Evolutionary conservation across 495 filamentous ascomycete genomes (phyloP).

Genomic region (Talaromyces proteolyticus): DNA sequence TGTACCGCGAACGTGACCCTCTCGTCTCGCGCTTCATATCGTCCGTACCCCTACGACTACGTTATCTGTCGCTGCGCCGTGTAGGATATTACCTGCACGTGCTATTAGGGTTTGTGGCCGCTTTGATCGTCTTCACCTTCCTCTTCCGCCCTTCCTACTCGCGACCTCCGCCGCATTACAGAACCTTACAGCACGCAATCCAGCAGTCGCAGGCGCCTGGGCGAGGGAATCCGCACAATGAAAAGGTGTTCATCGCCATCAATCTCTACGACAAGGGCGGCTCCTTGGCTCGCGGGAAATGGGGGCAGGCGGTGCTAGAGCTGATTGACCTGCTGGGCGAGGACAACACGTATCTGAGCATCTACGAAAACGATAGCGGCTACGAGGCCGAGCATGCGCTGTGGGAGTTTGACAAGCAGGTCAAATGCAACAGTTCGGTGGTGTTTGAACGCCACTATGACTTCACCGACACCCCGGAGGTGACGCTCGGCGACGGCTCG

Average conservation of each 20-base stretch:
- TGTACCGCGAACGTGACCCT: no score
- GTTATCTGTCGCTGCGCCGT: neutral
- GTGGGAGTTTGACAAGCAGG: constrained; percentile 29
- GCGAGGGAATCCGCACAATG: constrained; percentile 54
- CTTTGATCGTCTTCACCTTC: constrained; percentile 45
- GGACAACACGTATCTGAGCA: constrained; percentile 43
- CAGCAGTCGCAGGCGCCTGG: constrained; percentile 34
- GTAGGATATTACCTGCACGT: neutral
- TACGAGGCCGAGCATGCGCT: constrained; percentile 37
- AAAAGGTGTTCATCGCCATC: constrained; percentile 72
- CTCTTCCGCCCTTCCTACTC: constrained; percentile 59
- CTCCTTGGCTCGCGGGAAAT: constrained; percentile 53
- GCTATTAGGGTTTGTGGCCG: constrained; percentile 14
- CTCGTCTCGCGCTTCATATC: no score
- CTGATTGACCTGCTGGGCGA: constrained; percentile 57
- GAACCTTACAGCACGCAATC: constrained; percentile 27
- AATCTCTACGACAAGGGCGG: constrained; percentile 64
- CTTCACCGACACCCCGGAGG: constrained; percentile 42
- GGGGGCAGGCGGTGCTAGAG: constrained; percentile 57
- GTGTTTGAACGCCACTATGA: constrained; percentile 51
- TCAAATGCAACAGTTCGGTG: constrained; percentile 45
- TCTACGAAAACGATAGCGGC: constrained; percentile 70
- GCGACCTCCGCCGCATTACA: constrained; percentile 43
- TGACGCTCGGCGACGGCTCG: constrained; percentile 56
- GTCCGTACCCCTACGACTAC: no score